phyloP scores from a whole-genome alignment of 1,284 basidiomycete species.

The Ustilago tritici region DNA sequence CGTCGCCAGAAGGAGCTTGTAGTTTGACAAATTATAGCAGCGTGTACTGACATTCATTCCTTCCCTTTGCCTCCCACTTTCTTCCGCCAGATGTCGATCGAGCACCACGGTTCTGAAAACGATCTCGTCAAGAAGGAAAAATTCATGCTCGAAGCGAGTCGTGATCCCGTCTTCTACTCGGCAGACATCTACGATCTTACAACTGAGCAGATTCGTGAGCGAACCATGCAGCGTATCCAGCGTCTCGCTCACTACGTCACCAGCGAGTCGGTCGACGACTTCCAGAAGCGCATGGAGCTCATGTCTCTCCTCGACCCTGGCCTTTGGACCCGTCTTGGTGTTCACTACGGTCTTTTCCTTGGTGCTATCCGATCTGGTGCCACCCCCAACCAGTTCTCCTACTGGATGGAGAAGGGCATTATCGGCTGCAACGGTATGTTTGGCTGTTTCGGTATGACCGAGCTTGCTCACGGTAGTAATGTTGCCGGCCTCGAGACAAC shows the following conservation, averaged over 20 bases:
- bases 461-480: conserved; percentile 73
- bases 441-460: conserved; percentile 75
- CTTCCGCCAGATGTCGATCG: conserved; percentile 66
- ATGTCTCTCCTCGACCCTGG: conserved; percentile 72
- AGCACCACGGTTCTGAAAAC: conserved; percentile 69
- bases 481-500: conserved; percentile 75
- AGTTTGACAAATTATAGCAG: conserved; percentile 34
- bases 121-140: conserved; percentile 68
- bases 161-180: conserved; percentile 73
- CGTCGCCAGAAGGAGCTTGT: neutral
- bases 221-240: conserved; percentile 62
- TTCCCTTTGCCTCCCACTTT: neutral
- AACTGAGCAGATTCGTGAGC: conserved; percentile 73
- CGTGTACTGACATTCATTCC: conserved; percentile 1
- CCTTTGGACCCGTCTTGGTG: conserved; percentile 75
- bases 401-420: conserved; percentile 10
- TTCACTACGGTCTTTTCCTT: conserved; percentile 74
- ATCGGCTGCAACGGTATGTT: conserved; percentile 50
- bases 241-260: conserved; percentile 65
- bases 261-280: conserved; percentile 69
- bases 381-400: conserved; percentile 8
- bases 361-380: conserved; percentile 59
- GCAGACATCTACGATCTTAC: conserved; percentile 74
- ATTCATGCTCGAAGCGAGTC: conserved; percentile 72
- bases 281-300: conserved; percentile 73